Evolutionary conservation across 2,329 filamentous ascomycete genomes (phyloP).

Genomic region (Monascus ruber): DNA sequence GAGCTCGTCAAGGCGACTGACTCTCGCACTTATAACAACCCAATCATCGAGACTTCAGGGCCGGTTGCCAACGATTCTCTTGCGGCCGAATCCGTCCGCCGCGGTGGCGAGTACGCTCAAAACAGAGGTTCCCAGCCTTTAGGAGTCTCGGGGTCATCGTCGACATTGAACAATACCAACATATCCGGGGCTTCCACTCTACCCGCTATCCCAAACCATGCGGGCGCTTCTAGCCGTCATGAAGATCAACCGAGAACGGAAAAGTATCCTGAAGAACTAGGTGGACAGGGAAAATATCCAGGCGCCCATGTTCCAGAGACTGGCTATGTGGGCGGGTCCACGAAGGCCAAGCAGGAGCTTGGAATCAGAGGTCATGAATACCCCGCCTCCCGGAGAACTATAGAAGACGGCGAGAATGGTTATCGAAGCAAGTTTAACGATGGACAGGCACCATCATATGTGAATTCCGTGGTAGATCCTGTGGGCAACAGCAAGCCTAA

Average conservation of each 20-base stretch:
- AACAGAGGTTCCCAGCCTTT: constrained; percentile 46
- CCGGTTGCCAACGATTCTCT: constrained; percentile 57
- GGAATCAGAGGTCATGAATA: constrained; percentile 14
- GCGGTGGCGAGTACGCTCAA: constrained; percentile 49
- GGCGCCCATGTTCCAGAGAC: constrained; percentile 22
- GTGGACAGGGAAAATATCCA: constrained; percentile 27
- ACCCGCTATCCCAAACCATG: constrained; percentile 35
- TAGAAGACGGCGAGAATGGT: constrained; percentile 10
- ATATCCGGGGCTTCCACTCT: constrained; percentile 43
- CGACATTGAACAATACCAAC: constrained; percentile 46
- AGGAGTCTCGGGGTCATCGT: constrained; percentile 40
- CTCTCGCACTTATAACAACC: constrained; percentile 36
- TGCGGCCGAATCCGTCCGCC: constrained; percentile 57
- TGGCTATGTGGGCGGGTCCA: constrained; percentile 26
- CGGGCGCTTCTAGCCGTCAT: constrained; percentile 22
- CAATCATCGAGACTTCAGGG: constrained; percentile 53
- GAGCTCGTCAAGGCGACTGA: constrained; percentile 30
- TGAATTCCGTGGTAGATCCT: constrained; percentile 22
- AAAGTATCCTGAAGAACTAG: constrained; percentile 29
- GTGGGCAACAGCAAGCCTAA: constrained; percentile 34
- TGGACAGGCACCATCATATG: constrained; percentile 27
- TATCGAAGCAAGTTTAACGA: constrained; percentile 15
- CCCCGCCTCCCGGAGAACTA: constrained; percentile 7
- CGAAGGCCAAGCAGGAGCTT: constrained; percentile 19
- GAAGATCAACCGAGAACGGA: constrained; percentile 33